phyloP scores from a whole-genome alignment of 2,329 filamentous ascomycete genomes.

The Dothiorella sarmentorum region DNA sequence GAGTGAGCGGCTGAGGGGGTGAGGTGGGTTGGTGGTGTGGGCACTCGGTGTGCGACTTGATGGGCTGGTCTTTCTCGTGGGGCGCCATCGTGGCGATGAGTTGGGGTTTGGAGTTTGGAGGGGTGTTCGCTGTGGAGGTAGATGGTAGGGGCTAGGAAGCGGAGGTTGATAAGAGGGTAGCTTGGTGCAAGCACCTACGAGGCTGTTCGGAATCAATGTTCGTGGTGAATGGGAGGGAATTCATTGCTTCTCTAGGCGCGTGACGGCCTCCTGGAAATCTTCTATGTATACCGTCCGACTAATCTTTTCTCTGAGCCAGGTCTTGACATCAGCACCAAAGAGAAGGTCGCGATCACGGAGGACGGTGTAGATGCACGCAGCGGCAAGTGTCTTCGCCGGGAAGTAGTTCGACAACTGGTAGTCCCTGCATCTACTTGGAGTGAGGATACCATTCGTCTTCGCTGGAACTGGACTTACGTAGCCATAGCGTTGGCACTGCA shows the following conservation, averaged over 20 bases:
- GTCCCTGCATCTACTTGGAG: constrained; percentile 22
- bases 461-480: constrained; percentile 22
- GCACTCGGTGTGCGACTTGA: no score
- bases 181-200: no score
- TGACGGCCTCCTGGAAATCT: constrained; percentile 20
- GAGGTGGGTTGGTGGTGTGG: no score
- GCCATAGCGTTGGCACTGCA: constrained; percentile 22
- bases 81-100: no score
- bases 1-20: no score
- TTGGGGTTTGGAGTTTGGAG: no score
- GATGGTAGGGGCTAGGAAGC: no score
- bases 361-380: constrained; percentile 25
- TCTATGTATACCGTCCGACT: constrained; percentile 19
- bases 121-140: no score
- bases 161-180: no score
- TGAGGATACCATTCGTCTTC: constrained; percentile 19
- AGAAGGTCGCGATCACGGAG: constrained; percentile 10
- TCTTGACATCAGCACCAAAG: not conserved
- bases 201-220: no score
- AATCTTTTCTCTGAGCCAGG: constrained; percentile 20
- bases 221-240: no score
- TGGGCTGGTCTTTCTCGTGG: no score
- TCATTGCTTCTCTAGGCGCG: not conserved
- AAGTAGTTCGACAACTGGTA: constrained; percentile 32
- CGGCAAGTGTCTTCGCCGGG: constrained; percentile 29